These are phyloP conservation scores for Coemansia sp. DNA, from an alignment of 192 early-diverging fungal genomes.

Conservation along the genomic window DNA sequence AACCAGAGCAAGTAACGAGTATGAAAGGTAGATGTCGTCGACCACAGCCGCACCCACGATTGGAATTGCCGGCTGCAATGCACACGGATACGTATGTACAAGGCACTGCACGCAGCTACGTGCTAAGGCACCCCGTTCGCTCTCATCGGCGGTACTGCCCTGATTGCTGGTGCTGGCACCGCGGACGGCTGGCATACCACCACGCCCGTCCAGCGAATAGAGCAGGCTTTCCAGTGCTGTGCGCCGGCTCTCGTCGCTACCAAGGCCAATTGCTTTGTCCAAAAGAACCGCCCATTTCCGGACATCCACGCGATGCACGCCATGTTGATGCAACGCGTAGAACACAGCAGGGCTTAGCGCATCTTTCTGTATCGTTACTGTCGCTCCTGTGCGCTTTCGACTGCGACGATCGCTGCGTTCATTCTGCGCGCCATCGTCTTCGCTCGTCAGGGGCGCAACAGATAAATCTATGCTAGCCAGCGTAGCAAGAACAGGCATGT, in stretches of 20 bases:
- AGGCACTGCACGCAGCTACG: constrained; percentile 44
- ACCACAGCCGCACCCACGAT: constrained; percentile 64
- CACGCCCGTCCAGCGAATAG: constrained; percentile 24
- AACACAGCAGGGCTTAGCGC: constrained; percentile 63
- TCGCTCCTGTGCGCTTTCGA: constrained; percentile 19
- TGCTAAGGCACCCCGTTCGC: constrained; percentile 17
- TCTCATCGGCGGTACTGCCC: not conserved
- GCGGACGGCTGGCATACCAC: not conserved
- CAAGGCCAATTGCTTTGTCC: constrained; percentile 32
- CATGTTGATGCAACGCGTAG: constrained; percentile 70
- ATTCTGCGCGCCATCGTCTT: not conserved
- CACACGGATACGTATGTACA: constrained; percentile 37
- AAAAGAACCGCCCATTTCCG: constrained; percentile 57
- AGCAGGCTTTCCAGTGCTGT: constrained; percentile 37
- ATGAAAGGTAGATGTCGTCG: constrained; percentile 71
- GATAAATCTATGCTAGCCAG: constrained; percentile 60
- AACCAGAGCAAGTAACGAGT: constrained; percentile 65
- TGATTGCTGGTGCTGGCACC: not conserved
- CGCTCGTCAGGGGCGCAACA: constrained; percentile 24
- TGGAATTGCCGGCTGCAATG: constrained; percentile 29
- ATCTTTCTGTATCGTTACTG: constrained; percentile 61
- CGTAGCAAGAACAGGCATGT: constrained; percentile 58
- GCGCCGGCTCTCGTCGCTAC: constrained; percentile 17
- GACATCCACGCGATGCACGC: constrained; percentile 68
- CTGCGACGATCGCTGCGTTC: not conserved